Evolutionary conservation across 345 rosid genomes (phyloP).

Genomic region (Linum lewisii): DNA sequence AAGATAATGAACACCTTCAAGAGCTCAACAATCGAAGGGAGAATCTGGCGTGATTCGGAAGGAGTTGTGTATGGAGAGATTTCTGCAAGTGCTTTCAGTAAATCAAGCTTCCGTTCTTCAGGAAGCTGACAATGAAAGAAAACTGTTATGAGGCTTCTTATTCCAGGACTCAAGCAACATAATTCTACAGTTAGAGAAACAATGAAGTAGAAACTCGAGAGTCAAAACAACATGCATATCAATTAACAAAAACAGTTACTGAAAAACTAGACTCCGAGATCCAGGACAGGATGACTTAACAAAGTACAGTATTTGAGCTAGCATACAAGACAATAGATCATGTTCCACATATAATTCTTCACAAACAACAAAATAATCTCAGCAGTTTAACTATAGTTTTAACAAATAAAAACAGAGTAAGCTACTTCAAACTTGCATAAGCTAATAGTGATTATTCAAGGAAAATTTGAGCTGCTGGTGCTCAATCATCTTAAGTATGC

Average conservation of each 20-base stretch:
- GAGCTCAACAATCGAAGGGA: slow-evolving; percentile 81
- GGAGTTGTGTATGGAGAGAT: slow-evolving; percentile 80
- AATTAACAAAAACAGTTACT: not conserved
- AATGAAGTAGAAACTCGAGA: not conserved
- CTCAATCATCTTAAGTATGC: not conserved
- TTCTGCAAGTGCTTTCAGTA: slow-evolving; percentile 93
- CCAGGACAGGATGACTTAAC: not conserved
- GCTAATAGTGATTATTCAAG: not conserved
- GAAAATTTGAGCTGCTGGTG: not conserved
- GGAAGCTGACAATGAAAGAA: slow-evolving; percentile 53
- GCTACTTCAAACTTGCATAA: not conserved
- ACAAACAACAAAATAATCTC: not conserved
- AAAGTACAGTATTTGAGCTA: not conserved
- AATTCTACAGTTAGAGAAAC: not conserved
- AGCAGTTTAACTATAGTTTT: no score
- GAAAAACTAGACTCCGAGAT: not conserved
- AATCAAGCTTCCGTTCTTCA: slow-evolving; percentile 90
- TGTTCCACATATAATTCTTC: not conserved
- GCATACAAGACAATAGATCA: not conserved
- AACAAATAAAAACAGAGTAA: not conserved
- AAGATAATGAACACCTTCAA: slow-evolving; percentile 49
- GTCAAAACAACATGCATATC: not conserved
- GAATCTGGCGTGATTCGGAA: slow-evolving; percentile 88
- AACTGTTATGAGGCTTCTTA: slow-evolving; percentile 3
- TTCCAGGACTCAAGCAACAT: not conserved